Evolutionary conservation across 345 rosid genomes (phyloP).

Genomic region (Melaleuca quinquenervia): DNA sequence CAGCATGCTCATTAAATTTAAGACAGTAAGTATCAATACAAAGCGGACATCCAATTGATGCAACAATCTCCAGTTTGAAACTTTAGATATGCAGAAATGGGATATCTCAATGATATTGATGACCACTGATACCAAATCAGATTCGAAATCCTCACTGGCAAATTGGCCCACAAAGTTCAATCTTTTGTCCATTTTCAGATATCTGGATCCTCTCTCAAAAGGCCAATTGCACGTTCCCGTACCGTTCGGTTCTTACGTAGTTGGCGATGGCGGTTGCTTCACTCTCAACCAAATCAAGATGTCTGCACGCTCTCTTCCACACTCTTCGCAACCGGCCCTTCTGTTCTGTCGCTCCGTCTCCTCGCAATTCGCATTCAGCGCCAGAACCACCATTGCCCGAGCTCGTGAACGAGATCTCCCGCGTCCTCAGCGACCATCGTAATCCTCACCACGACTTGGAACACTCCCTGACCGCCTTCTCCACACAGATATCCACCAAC

Average conservation of each 20-base stretch:
- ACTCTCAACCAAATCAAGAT: background rate
- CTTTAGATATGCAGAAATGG: background rate
- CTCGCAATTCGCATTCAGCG: conserved; percentile 9
- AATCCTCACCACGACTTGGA: conserved; percentile 71
- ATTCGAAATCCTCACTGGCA: background rate
- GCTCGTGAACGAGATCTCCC: conserved; percentile 61
- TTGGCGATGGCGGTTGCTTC: background rate
- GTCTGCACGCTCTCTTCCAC: conserved; percentile 2
- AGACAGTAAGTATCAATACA: background rate
- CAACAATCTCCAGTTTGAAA: background rate
- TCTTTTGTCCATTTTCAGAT: background rate
- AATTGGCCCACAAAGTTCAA: background rate
- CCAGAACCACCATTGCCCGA: conserved; percentile 14
- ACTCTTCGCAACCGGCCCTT: conserved; percentile 8
- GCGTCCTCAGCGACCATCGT: conserved; percentile 65
- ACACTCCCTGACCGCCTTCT: conserved; percentile 30
- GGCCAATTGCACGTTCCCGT: background rate
- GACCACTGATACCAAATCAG: background rate
- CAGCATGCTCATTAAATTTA: background rate
- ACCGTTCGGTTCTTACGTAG: background rate
- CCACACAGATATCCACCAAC: conserved; percentile 38
- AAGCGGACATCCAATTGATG: background rate
- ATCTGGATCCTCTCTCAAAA: background rate
- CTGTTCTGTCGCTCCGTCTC: background rate
- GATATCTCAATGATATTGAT: background rate